A percentile compares a stretch with the other conserved stretches of the same genome.
Evolutionary conservation across 805 yeast species (phyloP).

Genomic region (Ogataea zsoltii): DNA sequence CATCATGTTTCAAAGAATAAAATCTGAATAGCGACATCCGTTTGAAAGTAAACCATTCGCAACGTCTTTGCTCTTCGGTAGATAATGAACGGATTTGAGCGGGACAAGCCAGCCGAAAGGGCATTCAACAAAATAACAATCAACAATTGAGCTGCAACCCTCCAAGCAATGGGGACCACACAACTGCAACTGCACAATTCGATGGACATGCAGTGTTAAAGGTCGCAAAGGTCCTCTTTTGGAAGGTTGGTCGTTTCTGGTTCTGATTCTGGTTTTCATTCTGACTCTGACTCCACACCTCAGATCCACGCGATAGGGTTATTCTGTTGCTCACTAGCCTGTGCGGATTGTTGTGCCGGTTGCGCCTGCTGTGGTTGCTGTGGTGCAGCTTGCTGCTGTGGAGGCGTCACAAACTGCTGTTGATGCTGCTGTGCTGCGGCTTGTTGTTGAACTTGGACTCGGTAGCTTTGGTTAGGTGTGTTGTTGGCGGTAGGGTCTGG

Average conservation of each 20-base stretch:
- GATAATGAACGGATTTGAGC: not conserved
- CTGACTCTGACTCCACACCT: no score
- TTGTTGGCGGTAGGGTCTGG: conserved; percentile 30
- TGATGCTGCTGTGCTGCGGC: conserved; percentile 8
- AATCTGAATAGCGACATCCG: not conserved
- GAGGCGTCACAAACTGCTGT: conserved; percentile 2
- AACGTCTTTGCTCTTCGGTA: not conserved
- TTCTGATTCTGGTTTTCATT: no score
- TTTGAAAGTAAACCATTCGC: not conserved
- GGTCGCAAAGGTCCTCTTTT: no score
- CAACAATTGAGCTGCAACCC: no score
- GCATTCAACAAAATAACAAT: no score
- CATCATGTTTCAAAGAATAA: not conserved
- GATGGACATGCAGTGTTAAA: no score
- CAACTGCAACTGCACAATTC: no score
- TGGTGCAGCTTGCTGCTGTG: conserved; percentile 17
- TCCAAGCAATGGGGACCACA: no score
- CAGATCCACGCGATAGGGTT: conserved; percentile 34
- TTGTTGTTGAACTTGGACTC: conserved; percentile 34
- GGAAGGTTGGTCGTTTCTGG: no score
- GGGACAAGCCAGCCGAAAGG: no score
- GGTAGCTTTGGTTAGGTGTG: conserved; percentile 10
- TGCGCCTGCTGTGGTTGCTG: conserved; percentile 14
- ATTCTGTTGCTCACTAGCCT: conserved; percentile 18
- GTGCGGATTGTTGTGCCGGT: conserved; percentile 26